These are phyloP conservation scores for Entomortierella chlamydospora DNA, from an alignment of 192 early-diverging fungal genomes.

Conservation along the genomic window DNA sequence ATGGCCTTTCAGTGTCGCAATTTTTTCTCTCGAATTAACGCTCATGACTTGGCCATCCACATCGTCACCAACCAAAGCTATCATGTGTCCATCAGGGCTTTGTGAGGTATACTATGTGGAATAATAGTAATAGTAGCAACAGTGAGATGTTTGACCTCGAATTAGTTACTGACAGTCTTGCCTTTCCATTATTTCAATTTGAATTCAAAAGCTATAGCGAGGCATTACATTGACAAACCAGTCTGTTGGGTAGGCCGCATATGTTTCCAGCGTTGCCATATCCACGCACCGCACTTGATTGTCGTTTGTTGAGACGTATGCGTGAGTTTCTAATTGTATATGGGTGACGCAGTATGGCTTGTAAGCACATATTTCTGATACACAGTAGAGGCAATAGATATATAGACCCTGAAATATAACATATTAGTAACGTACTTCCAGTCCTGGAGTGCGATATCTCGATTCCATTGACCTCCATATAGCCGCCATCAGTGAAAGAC, in stretches of 20 bases:
- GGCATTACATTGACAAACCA: conserved; percentile 38
- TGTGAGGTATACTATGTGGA: conserved; percentile 38
- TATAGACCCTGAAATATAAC: not conserved
- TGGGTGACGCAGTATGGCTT: not conserved
- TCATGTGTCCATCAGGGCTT: conserved; percentile 50
- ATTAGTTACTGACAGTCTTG: not conserved
- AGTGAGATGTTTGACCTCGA: not conserved
- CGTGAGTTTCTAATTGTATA: conserved; percentile 16
- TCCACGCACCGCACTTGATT: conserved; percentile 20
- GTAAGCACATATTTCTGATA: not conserved
- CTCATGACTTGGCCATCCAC: conserved; percentile 32
- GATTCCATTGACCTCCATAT: conserved; percentile 38
- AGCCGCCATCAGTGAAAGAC: conserved; percentile 6
- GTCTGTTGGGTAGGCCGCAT: conserved; percentile 10
- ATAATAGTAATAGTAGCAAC: not conserved
- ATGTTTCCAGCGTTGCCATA: conserved; percentile 9
- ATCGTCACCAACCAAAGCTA: conserved; percentile 23
- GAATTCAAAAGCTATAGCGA: no score
- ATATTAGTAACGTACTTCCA: conserved; percentile 24
- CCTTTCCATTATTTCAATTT: no score
- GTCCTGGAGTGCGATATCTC: conserved; percentile 41
- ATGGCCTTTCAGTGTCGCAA: conserved; percentile 40
- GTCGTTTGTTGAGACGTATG: conserved; percentile 42
- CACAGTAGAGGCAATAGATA: not conserved
- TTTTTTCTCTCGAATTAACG: conserved; percentile 35